A percentile compares a stretch with the other conserved stretches of the same genome.
Evolutionary conservation across 169 alveolate species (phyloP).

Genomic region (Eimeria necatrix): DNA sequence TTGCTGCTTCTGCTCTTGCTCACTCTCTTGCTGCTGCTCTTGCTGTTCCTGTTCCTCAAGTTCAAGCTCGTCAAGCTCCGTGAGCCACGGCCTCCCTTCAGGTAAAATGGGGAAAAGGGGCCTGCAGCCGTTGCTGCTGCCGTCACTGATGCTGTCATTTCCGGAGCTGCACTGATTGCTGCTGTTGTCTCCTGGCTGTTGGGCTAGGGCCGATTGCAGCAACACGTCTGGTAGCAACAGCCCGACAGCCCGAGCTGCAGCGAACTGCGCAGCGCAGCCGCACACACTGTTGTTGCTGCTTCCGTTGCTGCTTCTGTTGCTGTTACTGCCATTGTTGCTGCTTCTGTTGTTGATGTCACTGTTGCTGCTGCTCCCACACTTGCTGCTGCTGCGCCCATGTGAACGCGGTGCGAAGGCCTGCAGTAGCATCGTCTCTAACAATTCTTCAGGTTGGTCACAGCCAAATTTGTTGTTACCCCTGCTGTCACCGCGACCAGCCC

Average conservation of each 20-base stretch:
- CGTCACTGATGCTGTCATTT: slow-evolving; percentile 17
- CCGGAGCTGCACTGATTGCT: slow-evolving; percentile 5
- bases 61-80: background rate
- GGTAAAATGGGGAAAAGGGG: slow-evolving; percentile 21
- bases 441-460: background rate
- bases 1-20: background rate
- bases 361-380: background rate
- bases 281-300: background rate
- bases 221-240: slow-evolving; percentile 33
- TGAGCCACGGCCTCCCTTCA: slow-evolving; percentile 18
- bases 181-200: background rate
- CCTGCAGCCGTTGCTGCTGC: background rate
- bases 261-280: slow-evolving; percentile 41
- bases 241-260: slow-evolving; percentile 20
- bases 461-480: background rate
- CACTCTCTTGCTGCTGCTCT: slow-evolving; percentile 1
- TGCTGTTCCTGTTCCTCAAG: background rate
- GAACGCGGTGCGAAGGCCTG: background rate
- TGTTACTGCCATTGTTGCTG: background rate
- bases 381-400: slow-evolving; percentile 19
- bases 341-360: background rate
- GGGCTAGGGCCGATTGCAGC: slow-evolving; percentile 33
- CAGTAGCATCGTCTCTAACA: background rate
- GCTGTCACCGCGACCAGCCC: slow-evolving; percentile 25
- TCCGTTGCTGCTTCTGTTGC: background rate